These are phyloP conservation scores for Ruellia speciosa DNA, from an alignment of 305 asterid species.

Conservation along the genomic window DNA sequence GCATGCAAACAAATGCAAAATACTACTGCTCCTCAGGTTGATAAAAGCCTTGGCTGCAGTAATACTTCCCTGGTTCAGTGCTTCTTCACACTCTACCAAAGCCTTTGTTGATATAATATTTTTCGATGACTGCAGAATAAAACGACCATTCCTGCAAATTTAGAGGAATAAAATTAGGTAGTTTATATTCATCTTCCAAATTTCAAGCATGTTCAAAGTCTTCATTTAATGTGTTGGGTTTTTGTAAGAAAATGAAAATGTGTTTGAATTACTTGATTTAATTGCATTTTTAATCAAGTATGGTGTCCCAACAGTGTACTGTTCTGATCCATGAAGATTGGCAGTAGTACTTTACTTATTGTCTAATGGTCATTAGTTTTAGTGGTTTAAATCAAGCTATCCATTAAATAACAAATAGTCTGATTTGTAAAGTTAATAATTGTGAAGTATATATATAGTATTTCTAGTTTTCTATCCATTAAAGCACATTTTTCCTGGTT, in stretches of 20 bases:
- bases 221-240: too few relatives aligned
- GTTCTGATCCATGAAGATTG: too few relatives aligned
- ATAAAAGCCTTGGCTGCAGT: slow-evolving; percentile 70
- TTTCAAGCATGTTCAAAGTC: background rate
- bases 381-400: too few relatives aligned
- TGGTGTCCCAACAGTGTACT: too few relatives aligned
- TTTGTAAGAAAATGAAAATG: too few relatives aligned
- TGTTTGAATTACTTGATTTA: too few relatives aligned
- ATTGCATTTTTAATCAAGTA: too few relatives aligned
- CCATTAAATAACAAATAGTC: too few relatives aligned
- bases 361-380: background rate
- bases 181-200: background rate
- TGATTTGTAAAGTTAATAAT: too few relatives aligned
- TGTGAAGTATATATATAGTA: too few relatives aligned
- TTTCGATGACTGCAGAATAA: slow-evolving; percentile 77
- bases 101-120: slow-evolving; percentile 60
- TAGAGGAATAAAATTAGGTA: slow-evolving; percentile 13
- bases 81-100: slow-evolving; percentile 81
- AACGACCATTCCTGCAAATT: slow-evolving; percentile 79
- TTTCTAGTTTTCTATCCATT: too few relatives aligned
- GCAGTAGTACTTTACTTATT: background rate
- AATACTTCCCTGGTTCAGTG: slow-evolving; percentile 80
- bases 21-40: slow-evolving; percentile 73
- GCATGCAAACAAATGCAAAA: slow-evolving; percentile 85
- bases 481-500: too few relatives aligned